These are phyloP conservation scores for Arabidopsis hybrid DNA, from an alignment of 441 rosid genomes.

Conservation along the genomic window DNA sequence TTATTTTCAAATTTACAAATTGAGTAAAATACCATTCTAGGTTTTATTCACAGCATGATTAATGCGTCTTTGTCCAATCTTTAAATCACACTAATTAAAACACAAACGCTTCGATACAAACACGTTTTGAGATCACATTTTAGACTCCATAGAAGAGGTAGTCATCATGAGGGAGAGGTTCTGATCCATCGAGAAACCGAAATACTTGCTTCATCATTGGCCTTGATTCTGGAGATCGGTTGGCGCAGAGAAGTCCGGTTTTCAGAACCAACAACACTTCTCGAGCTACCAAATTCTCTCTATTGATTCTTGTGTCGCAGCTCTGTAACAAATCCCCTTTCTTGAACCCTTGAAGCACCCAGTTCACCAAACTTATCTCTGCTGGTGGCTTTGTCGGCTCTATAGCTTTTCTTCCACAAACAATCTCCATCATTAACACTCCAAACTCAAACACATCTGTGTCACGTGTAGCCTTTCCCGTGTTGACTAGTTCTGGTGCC, in stretches of 20 bases:
- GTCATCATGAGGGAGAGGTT: conserved; percentile 31
- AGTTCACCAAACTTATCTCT: conserved; percentile 26
- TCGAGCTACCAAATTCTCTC: conserved; percentile 23
- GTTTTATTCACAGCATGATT: background rate
- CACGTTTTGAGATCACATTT: conserved; percentile 1
- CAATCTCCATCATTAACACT: conserved; percentile 40
- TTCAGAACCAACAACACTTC: conserved; percentile 36
- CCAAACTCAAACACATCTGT: conserved; percentile 42
- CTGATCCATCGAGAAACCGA: conserved; percentile 34
- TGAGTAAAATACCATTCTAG: background rate
- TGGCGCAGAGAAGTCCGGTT: conserved; percentile 25
- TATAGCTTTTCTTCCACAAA: conserved; percentile 34
- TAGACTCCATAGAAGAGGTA: conserved; percentile 25
- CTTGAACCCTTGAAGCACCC: conserved; percentile 29
- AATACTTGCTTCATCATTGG: conserved; percentile 35
- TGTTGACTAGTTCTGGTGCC: conserved; percentile 33
- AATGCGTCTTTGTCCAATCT: background rate
- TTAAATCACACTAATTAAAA: background rate
- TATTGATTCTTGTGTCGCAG: conserved; percentile 23
- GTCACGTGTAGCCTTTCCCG: conserved; percentile 27
- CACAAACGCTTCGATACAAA: conserved; percentile 8
- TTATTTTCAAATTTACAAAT: conserved; percentile 7
- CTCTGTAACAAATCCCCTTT: conserved; percentile 21
- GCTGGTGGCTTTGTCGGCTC: conserved; percentile 40
- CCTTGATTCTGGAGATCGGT: conserved; percentile 27